Conservation (phyloP, 2,329 filamentous ascomycete genomes). For the Xylariaceae sp. region DNA sequence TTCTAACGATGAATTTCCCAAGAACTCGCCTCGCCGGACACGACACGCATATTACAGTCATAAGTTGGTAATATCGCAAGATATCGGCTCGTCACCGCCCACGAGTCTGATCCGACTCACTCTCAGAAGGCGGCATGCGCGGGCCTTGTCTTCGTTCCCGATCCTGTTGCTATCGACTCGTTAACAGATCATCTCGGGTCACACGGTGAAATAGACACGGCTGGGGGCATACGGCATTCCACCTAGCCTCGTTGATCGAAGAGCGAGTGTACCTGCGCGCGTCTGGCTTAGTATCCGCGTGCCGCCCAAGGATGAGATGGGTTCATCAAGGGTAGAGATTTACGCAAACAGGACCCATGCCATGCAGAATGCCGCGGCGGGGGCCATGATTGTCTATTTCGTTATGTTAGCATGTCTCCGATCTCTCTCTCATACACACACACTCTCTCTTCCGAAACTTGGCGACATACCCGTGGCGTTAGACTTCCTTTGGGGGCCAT, state of each 20-base stretch:
- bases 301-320: neutral
- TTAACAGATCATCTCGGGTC: neutral
- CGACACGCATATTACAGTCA: neutral
- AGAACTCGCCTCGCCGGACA: neutral
- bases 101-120: conserved; percentile 1
- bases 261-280: conserved; percentile 18
- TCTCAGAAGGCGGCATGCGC: neutral
- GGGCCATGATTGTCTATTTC: conserved; percentile 19
- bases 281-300: neutral
- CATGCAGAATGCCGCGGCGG: conserved; percentile 20
- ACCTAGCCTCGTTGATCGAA: conserved; percentile 19
- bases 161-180: conserved; percentile 14
- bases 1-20: too few relatives aligned
- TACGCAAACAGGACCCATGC: conserved; percentile 21
- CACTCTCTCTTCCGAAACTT: neutral
- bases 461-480: conserved; percentile 14
- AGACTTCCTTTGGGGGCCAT: conserved; percentile 20
- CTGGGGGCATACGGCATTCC: conserved; percentile 15
- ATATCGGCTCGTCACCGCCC: neutral
- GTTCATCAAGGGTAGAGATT: neutral
- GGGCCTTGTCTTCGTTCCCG: conserved; percentile 7
- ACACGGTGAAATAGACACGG: neutral
- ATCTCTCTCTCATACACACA: neutral
- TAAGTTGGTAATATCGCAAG: too few relatives aligned
- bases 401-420: neutral